Evolutionary conservation across 495 filamentous ascomycete species (phyloP).

Genomic region (Hyaloscypha hepaticicola): DNA sequence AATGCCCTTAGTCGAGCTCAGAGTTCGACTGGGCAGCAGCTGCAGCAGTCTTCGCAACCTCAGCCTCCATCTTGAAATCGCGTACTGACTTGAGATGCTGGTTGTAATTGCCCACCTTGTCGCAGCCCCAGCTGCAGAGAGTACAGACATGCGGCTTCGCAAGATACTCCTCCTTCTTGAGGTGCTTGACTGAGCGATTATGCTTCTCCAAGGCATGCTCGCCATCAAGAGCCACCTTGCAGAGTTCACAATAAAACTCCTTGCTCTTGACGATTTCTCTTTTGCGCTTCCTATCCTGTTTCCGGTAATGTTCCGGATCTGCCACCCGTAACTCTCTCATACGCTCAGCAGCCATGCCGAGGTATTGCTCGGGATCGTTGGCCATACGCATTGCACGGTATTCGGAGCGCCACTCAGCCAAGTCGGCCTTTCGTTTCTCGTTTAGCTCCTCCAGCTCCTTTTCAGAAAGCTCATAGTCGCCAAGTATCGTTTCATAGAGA

Average conservation of each 20-base stretch:
- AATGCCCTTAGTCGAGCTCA: slow-evolving; percentile 17
- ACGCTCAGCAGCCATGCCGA: not conserved
- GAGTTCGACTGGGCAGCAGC: slow-evolving; percentile 22
- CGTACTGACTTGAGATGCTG: slow-evolving; percentile 7
- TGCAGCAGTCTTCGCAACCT: too few relatives aligned
- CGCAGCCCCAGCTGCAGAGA: not conserved
- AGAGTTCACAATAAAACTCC: not conserved
- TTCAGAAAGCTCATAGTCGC: slow-evolving; percentile 18
- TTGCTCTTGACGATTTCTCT: slow-evolving; percentile 5
- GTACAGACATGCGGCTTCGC: not conserved
- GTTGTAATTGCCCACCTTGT: not conserved
- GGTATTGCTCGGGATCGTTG: slow-evolving; percentile 16
- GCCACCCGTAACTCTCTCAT: not conserved
- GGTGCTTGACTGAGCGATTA: not conserved
- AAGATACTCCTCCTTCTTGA: not conserved
- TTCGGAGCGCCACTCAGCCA: not conserved
- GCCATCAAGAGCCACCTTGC: not conserved
- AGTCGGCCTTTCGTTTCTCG: not conserved
- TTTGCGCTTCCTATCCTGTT: slow-evolving; percentile 1
- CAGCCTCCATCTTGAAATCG: slow-evolving; percentile 10
- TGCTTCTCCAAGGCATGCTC: not conserved
- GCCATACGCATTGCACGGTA: slow-evolving; percentile 14
- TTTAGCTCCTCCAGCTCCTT: slow-evolving; percentile 7
- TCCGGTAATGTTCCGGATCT: slow-evolving; percentile 8
- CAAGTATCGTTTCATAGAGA: slow-evolving; percentile 11